Conservation (phyloP, 345 rosid species). For the Euphorbia peplus region DNA sequence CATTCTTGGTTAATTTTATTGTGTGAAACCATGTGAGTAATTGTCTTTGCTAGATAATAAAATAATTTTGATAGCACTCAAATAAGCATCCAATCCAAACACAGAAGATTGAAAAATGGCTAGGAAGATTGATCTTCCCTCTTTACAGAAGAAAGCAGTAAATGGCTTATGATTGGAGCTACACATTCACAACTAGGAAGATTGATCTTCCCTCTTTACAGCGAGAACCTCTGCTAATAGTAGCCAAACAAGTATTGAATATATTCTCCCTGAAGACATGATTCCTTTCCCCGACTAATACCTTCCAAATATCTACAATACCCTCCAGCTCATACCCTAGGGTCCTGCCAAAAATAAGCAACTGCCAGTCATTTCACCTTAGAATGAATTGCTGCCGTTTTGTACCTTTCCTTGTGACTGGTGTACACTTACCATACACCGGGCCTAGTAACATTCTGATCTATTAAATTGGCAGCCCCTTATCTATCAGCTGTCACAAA, state of each 20-base stretch:
- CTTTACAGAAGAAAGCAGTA: background rate
- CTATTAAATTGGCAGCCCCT: background rate
- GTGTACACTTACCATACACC: background rate
- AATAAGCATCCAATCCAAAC: background rate
- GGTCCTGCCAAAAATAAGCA: background rate
- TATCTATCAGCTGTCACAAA: background rate
- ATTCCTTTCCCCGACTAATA: background rate
- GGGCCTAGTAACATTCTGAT: background rate
- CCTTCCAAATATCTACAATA: background rate
- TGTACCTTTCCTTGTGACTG: too few relatives aligned
- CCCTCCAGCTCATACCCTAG: background rate
- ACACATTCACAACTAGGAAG: too few relatives aligned
- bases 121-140: background rate
- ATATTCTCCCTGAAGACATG: background rate
- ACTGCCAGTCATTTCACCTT: background rate
- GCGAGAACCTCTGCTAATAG: background rate
- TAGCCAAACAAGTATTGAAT: background rate
- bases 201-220: background rate
- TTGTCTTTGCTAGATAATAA: background rate
- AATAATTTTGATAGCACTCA: too few relatives aligned
- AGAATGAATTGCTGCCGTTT: background rate
- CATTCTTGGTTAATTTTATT: background rate
- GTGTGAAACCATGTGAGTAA: background rate
- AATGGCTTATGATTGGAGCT: too few relatives aligned
- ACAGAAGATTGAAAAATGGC: too few relatives aligned